These are phyloP conservation scores for Ascomycota sp. DNA, from an alignment of 2,329 filamentous ascomycete genomes.

Conservation along the genomic window DNA sequence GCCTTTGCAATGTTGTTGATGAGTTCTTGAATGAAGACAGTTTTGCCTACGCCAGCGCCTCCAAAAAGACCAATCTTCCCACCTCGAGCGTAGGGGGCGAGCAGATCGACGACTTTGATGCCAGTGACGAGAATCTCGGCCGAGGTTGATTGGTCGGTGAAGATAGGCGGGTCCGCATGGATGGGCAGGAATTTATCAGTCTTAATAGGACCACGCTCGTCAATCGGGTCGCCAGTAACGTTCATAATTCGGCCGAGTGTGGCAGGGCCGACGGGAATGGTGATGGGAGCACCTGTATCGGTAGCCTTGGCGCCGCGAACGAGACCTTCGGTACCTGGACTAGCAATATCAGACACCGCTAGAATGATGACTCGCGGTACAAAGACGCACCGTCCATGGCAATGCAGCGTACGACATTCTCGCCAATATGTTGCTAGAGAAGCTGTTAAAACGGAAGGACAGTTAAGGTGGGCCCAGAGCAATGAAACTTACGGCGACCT, in stretches of 20 bases:
- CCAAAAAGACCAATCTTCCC: constrained; percentile 99
- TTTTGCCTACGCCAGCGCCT: constrained; percentile 99
- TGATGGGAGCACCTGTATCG: constrained; percentile 90
- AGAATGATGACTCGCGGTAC: neutral
- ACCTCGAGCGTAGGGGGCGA: constrained; percentile 98
- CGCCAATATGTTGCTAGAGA: constrained; percentile 86
- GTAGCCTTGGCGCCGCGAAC: constrained; percentile 66
- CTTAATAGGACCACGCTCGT: constrained; percentile 98
- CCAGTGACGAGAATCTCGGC: constrained; percentile 95
- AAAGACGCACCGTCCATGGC: constrained; percentile 83
- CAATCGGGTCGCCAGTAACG: constrained; percentile 99
- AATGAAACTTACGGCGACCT: constrained; percentile 61
- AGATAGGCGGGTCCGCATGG: constrained; percentile 79
- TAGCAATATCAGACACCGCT: neutral
- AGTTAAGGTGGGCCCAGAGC: too few relatives aligned
- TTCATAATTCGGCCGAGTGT: constrained; percentile 99
- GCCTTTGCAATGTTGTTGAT: constrained; percentile 99
- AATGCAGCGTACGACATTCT: constrained; percentile 98
- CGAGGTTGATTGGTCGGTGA: constrained; percentile 85
- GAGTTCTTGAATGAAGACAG: constrained; percentile 99
- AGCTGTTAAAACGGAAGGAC: constrained; percentile 13
- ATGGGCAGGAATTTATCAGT: constrained; percentile 68
- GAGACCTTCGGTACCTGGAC: constrained; percentile 82
- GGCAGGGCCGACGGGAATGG: constrained; percentile 77
- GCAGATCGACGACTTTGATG: constrained; percentile 99